phyloP scores from a whole-genome alignment of 768 basidiomycete genomes.

The Macrolepiota fuliginosa region DNA sequence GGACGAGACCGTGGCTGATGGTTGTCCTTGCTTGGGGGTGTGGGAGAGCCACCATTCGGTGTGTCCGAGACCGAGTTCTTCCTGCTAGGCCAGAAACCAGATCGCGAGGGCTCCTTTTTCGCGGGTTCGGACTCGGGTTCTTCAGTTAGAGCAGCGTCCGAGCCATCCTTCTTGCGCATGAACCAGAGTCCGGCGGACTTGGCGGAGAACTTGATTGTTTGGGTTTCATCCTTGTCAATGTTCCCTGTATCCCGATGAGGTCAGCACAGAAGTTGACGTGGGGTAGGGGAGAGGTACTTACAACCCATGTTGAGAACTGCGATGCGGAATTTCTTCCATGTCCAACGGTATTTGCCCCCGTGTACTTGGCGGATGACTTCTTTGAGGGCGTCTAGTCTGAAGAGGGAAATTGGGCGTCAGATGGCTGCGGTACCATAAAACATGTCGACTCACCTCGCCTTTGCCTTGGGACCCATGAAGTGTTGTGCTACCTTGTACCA shows the following conservation, averaged over 20 bases:
- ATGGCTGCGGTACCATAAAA: not conserved
- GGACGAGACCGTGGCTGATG: not conserved
- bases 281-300: constrained; percentile 34
- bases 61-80: constrained; percentile 19
- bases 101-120: constrained; percentile 15
- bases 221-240: constrained; percentile 57
- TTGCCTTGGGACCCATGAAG: constrained; percentile 72
- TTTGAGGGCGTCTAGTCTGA: constrained; percentile 64
- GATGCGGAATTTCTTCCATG: constrained; percentile 78
- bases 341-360: constrained; percentile 78
- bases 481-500: constrained; percentile 83
- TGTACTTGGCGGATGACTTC: constrained; percentile 71
- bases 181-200: constrained; percentile 54
- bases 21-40: not conserved
- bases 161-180: constrained; percentile 42
- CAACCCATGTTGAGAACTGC: constrained; percentile 83
- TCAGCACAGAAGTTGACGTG: not conserved
- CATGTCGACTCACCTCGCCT: constrained; percentile 38
- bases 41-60: not conserved
- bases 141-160: constrained; percentile 2
- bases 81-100: constrained; percentile 30
- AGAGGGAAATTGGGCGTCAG: constrained; percentile 4
- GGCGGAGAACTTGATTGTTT: constrained; percentile 57
- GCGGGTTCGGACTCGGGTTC: constrained; percentile 19
- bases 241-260: constrained; percentile 45